Conservation (phyloP, 257 asterid species). For the Penstemon eatonii region DNA sequence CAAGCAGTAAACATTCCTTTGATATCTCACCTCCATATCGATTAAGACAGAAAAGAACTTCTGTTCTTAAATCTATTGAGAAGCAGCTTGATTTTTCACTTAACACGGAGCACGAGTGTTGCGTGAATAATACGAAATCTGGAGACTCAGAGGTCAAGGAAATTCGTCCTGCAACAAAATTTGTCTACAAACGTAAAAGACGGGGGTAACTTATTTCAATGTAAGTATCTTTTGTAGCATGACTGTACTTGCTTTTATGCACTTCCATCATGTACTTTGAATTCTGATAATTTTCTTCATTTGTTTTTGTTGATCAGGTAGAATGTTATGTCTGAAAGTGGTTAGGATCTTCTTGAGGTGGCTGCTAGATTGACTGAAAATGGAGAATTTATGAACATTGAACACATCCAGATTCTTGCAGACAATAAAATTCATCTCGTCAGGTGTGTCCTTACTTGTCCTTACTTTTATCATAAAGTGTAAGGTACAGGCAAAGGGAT, state of each 20-base stretch:
- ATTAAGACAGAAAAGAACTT: constrained; percentile 63
- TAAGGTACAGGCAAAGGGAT: constrained; percentile 17
- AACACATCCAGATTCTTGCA: neutral
- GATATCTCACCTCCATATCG: constrained; percentile 91
- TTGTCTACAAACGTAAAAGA: constrained; percentile 54
- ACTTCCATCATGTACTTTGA: neutral
- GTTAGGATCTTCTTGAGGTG: neutral
- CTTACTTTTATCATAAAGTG: neutral
- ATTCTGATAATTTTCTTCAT: neutral
- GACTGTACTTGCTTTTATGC: neutral
- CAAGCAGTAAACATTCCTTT: constrained; percentile 43
- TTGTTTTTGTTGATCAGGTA: constrained; percentile 24
- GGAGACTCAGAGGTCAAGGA: constrained; percentile 43
- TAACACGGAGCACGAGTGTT: constrained; percentile 37
- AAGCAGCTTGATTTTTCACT: constrained; percentile 81
- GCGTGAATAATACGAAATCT: constrained; percentile 32
- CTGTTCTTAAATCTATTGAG: constrained; percentile 74
- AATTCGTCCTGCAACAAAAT: constrained; percentile 46
- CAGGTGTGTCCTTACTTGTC: neutral
- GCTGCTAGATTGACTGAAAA: constrained; percentile 8
- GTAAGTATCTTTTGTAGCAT: neutral
- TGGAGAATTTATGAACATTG: neutral
- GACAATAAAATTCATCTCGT: neutral
- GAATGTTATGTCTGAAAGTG: neutral
- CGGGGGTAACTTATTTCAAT: constrained; percentile 38